Percentiles rank a stretch among this genome's conserved stretches.
Conservation (phyloP, 1,284 basidiomycete genomes). For the Ceratobasidium sp. region DNA sequence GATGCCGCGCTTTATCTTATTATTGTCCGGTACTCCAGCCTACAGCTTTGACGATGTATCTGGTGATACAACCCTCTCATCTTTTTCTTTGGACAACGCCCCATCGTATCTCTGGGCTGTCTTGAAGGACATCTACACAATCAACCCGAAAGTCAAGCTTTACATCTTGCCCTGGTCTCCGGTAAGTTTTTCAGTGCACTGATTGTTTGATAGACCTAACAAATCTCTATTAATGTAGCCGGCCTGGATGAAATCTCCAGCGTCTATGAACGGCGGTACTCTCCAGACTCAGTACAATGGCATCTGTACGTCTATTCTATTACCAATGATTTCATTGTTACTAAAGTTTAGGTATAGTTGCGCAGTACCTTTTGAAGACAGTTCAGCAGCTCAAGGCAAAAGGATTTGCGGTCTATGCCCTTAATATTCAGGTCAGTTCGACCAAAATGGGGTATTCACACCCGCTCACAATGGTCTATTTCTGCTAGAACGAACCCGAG, state of each 20-base stretch:
- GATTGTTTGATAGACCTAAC: constrained; percentile 1
- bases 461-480: neutral
- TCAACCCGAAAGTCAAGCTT: constrained; percentile 60
- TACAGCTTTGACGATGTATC: constrained; percentile 63
- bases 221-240: constrained; percentile 54
- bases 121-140: constrained; percentile 61
- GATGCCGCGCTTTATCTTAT: constrained; percentile 2
- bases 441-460: neutral
- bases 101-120: constrained; percentile 65
- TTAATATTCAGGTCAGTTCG: constrained; percentile 61
- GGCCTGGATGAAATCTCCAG: constrained; percentile 65
- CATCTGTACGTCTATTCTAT: constrained; percentile 49
- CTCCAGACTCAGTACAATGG: constrained; percentile 55
- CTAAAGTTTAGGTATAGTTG: constrained; percentile 54
- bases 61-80: constrained; percentile 62
- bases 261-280: constrained; percentile 63
- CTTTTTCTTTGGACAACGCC: constrained; percentile 60
- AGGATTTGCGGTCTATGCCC: constrained; percentile 62
- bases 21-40: constrained; percentile 50
- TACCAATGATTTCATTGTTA: neutral
- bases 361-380: constrained; percentile 64
- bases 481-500: constrained; percentile 63
- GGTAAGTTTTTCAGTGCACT: constrained; percentile 52
- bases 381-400: constrained; percentile 63
- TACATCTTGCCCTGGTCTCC: constrained; percentile 67